These are phyloP conservation scores for Alternaria sp. DNA, from an alignment of 2,329 filamentous ascomycete genomes.

Conservation along the genomic window DNA sequence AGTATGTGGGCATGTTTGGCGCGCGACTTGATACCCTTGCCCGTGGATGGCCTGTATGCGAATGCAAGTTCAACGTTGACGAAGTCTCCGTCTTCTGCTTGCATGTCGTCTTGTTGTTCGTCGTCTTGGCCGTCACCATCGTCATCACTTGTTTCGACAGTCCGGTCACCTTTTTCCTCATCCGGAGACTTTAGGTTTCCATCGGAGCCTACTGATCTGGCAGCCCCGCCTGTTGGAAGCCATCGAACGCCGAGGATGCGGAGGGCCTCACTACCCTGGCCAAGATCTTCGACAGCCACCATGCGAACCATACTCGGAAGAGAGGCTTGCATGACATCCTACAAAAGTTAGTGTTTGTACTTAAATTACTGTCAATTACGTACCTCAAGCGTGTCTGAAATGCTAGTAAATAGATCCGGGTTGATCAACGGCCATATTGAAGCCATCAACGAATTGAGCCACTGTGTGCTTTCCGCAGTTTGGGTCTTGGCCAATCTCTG, in stretches of 20 bases:
- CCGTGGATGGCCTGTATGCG: conserved; percentile 71
- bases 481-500: conserved; percentile 53
- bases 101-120: conserved; percentile 58
- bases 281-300: conserved; percentile 77
- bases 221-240: conserved; percentile 74
- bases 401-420: conserved; percentile 72
- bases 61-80: conserved; percentile 79
- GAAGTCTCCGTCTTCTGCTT: conserved; percentile 79
- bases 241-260: conserved; percentile 75
- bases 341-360: conserved; percentile 15
- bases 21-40: conserved; percentile 66
- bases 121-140: conserved; percentile 50
- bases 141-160: conserved; percentile 53
- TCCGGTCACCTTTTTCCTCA: conserved; percentile 58
- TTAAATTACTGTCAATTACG: background rate
- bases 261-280: conserved; percentile 74
- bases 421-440: conserved; percentile 78
- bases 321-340: conserved; percentile 79
- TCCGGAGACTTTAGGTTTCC: conserved; percentile 62
- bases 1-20: conserved; percentile 76
- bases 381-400: conserved; percentile 72
- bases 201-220: conserved; percentile 64
- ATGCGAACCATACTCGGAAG: conserved; percentile 73
- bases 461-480: conserved; percentile 70
- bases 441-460: conserved; percentile 73